Evolutionary conservation across 1,139 yeast species (phyloP), one percentile per base, ranked within the genome.

Genomic region (Scheffersomyces segobiensis): DNA sequence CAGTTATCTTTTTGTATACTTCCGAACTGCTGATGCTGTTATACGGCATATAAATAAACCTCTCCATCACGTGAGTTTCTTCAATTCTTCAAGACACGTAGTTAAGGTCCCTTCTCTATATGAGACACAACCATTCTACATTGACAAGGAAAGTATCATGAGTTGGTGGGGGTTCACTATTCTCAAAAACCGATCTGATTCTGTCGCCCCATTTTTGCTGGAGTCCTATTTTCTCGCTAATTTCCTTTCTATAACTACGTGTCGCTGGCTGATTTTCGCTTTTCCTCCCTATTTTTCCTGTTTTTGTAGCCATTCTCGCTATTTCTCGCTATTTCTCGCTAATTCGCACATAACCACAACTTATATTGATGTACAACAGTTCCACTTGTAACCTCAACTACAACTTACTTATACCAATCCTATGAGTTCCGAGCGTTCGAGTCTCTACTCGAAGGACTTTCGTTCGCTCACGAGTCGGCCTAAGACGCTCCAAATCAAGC

Each of bases 381-480:
- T 32, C 32, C 42, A 32, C 42, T 32, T 12, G 42, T 32, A 32
- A 32, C 42, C 12, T 12, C 42, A 32, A 7, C 42, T 24, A 4
- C 32, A 24, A 24, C 32, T 24, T 24, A 24, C 32, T 7, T 24
- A 3, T 6, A 24, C 2, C 32, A 24, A 24, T 14, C 42, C 42
- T 8, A 48, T 48, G 50, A 48, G 24, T 48, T 48, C 50, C 50
- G 50, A 48, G 24, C 50, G 50, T 48, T 48, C 50, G 26, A 48
- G 50, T 48, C 24, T 48, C 24, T 26, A 48, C 24, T 20, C 21
- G 18, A 48, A 48, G 50, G 50, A 48, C 50, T 48, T 48, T 19
- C 50, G 50, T 24, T 48, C 50, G 18, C 50, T 48, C 21, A 24
- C 24, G 8, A 17, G 24, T 20, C 50, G 50, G n/a, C 50, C 50